A percentile compares a stretch with the other conserved stretches of the same genome.
Evolutionary conservation across 352 stramenopile species (phyloP).

Genomic region (Phytopythium cucurbitacearum): DNA sequence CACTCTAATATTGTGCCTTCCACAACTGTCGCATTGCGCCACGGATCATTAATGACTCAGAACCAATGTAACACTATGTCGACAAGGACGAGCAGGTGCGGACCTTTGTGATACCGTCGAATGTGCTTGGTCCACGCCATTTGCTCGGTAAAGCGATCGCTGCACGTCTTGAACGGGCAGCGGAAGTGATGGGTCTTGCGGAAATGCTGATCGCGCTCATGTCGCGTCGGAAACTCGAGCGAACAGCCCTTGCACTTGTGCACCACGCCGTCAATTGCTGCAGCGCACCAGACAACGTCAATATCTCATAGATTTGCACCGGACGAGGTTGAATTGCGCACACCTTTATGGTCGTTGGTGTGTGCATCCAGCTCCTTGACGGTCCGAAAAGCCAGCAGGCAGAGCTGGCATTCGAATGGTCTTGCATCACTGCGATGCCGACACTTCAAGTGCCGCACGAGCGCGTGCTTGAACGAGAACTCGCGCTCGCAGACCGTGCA

Average conservation of each 20-base stretch:
- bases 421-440: slow-evolving; percentile 52
- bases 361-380: slow-evolving; percentile 12
- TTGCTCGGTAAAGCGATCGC: slow-evolving; percentile 8
- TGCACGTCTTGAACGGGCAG: slow-evolving; percentile 11
- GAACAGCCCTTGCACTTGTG: slow-evolving; percentile 3
- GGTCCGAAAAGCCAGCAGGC: slow-evolving; percentile 37
- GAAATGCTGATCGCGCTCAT: neutral
- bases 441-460: slow-evolving; percentile 43
- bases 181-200: slow-evolving; percentile 1
- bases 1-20: slow-evolving; percentile 2
- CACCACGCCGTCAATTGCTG: neutral
- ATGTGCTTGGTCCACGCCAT: slow-evolving; percentile 9
- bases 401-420: slow-evolving; percentile 69
- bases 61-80: neutral
- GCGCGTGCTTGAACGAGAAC: slow-evolving; percentile 69
- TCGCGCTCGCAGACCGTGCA: slow-evolving; percentile 49
- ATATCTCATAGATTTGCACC: neutral
- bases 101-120: slow-evolving; percentile 12
- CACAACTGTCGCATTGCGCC: neutral
- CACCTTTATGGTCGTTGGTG: slow-evolving; percentile 15
- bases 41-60: no score
- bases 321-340: neutral
- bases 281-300: neutral
- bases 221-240: neutral
- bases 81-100: neutral